Evolutionary conservation across 2,329 filamentous ascomycete species (phyloP).

Genomic region (Thielaviopsis musarum): DNA sequence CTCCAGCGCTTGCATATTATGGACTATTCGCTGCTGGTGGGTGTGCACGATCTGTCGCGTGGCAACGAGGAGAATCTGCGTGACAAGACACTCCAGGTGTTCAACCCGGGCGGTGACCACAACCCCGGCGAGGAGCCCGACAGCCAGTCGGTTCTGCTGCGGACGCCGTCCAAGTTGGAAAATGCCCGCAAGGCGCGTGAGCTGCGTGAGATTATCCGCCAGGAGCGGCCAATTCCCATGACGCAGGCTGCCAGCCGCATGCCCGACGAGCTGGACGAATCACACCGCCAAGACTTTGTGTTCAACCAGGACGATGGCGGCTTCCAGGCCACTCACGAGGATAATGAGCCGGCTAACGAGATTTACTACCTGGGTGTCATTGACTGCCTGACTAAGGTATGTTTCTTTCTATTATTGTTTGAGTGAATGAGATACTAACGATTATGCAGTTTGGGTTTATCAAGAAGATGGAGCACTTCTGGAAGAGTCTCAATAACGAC

Average conservation of each 20-base stretch:
- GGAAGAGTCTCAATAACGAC: slow-evolving; percentile 79
- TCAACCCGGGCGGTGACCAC: slow-evolving; percentile 53
- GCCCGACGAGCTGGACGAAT: slow-evolving; percentile 73
- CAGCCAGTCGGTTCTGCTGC: slow-evolving; percentile 50
- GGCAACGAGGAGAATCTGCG: slow-evolving; percentile 92
- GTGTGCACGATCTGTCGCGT: slow-evolving; percentile 76
- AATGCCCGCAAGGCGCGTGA: slow-evolving; percentile 82
- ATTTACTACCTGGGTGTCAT: slow-evolving; percentile 98
- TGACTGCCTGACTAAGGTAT: slow-evolving; percentile 90
- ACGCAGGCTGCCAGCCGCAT: slow-evolving; percentile 68
- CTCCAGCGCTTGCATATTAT: slow-evolving; percentile 86
- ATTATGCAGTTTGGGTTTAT: slow-evolving; percentile 63
- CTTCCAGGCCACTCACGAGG: slow-evolving; percentile 80
- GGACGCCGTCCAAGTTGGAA: slow-evolving; percentile 87
- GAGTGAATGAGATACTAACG: slow-evolving; percentile 13
- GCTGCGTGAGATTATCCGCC: slow-evolving; percentile 78
- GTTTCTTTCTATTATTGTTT: slow-evolving; percentile 22
- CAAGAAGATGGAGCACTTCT: slow-evolving; percentile 92
- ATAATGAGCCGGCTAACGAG: slow-evolving; percentile 69
- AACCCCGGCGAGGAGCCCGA: slow-evolving; percentile 38
- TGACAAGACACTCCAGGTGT: slow-evolving; percentile 79
- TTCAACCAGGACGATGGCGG: slow-evolving; percentile 94
- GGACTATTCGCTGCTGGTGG: slow-evolving; percentile 93
- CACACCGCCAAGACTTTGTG: slow-evolving; percentile 52
- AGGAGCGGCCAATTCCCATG: slow-evolving; percentile 86